Evolutionary conservation across 1,284 basidiomycete genomes (phyloP).

Genomic region (Trichosporon sp.): DNA sequence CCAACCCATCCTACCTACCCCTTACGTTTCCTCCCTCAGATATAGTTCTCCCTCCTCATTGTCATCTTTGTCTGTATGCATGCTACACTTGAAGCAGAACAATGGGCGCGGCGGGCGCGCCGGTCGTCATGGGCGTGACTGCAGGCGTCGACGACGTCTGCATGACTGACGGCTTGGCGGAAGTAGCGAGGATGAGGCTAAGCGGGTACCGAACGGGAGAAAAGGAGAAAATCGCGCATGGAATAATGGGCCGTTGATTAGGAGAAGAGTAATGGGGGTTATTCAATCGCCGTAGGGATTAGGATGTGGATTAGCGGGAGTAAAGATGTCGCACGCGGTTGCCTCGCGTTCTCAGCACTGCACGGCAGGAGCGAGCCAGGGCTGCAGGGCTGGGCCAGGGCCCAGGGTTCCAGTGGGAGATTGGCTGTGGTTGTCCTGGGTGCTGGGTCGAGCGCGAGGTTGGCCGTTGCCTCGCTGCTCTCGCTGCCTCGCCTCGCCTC

Average conservation of each 20-base stretch:
- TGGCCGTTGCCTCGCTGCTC: background rate
- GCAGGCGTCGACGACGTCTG: background rate
- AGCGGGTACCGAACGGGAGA: background rate
- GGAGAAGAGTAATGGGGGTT: background rate
- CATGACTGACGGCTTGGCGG: background rate
- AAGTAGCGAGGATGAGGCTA: background rate
- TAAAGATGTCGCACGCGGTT: background rate
- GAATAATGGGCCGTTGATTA: background rate
- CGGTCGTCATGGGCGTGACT: background rate
- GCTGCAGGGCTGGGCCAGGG: background rate
- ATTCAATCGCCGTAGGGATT: background rate
- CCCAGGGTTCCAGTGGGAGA: background rate
- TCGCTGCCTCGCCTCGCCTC: background rate
- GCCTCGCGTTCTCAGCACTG: background rate
- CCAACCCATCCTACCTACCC: background rate
- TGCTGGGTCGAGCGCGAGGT: background rate
- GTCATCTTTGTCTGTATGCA: conserved; percentile 8
- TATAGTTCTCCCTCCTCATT: background rate
- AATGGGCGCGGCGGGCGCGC: background rate
- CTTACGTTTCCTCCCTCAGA: background rate
- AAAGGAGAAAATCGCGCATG: background rate
- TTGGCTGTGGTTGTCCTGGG: background rate
- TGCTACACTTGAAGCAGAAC: background rate
- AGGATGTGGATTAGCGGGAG: background rate
- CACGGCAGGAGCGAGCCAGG: background rate